Conservation (phyloP, 2,329 filamentous ascomycete genomes). For the Dendrostoma leiphaemia region DNA sequence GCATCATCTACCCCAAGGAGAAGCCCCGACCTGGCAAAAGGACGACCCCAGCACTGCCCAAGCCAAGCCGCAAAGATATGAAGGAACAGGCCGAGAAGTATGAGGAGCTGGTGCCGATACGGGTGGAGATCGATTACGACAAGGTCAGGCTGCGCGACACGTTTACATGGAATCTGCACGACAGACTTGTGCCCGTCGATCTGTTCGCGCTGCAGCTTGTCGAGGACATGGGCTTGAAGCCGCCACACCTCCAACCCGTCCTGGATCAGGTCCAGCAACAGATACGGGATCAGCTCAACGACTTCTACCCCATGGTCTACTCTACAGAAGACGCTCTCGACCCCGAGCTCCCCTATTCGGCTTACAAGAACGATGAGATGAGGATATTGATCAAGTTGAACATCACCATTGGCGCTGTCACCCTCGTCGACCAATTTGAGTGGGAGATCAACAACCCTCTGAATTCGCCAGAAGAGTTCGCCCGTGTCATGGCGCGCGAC, state of each 20-base stretch:
- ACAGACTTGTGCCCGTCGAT: conserved; percentile 76
- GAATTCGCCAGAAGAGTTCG: conserved; percentile 95
- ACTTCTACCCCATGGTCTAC: conserved; percentile 90
- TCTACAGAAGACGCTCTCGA: conserved; percentile 89
- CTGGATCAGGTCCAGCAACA: conserved; percentile 62
- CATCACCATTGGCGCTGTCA: conserved; percentile 94
- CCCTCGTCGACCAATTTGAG: conserved; percentile 94
- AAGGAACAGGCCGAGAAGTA: conserved; percentile 83
- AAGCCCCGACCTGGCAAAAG: conserved; percentile 76
- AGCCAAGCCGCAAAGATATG: conserved; percentile 76
- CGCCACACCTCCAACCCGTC: conserved; percentile 64
- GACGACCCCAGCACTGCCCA: conserved; percentile 65
- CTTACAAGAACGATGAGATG: conserved; percentile 99
- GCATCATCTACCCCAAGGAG: conserved; percentile 76
- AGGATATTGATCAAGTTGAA: conserved; percentile 93
- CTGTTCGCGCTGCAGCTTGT: conserved; percentile 86
- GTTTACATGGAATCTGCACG: conserved; percentile 97
- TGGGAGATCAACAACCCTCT: conserved; percentile 97
- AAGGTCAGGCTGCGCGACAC: conserved; percentile 95
- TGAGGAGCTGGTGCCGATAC: conserved; percentile 87
- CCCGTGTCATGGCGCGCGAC: conserved; percentile 82
- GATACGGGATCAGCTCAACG: conserved; percentile 84
- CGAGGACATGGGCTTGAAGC: conserved; percentile 82
- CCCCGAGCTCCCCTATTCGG: conserved; percentile 82
- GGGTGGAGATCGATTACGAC: conserved; percentile 91